Evolutionary conservation across 768 basidiomycete species (phyloP).

Genomic region (Neoboletus magnificus): DNA sequence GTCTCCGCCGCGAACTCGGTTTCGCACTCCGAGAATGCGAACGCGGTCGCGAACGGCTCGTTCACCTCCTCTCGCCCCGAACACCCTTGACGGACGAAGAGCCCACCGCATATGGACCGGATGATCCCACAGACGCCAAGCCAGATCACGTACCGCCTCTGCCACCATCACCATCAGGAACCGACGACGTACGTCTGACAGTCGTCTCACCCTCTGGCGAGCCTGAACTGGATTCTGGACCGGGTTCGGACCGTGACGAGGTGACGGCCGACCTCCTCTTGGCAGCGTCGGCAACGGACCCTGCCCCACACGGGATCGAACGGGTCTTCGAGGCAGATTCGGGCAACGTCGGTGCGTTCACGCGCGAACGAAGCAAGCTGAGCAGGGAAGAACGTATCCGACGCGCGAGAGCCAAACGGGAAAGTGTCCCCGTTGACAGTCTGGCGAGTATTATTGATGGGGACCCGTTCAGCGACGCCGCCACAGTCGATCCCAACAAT

Average conservation of each 20-base stretch:
- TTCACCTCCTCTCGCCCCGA: slow-evolving; percentile 54
- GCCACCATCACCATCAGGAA: not conserved
- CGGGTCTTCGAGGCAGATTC: slow-evolving; percentile 79
- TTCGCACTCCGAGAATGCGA: slow-evolving; percentile 79
- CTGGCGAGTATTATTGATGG: no score
- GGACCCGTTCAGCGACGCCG: not conserved
- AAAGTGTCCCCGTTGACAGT: slow-evolving; percentile 23
- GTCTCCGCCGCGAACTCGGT: slow-evolving; percentile 72
- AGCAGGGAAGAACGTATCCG: slow-evolving; percentile 74
- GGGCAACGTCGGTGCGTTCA: slow-evolving; percentile 34
- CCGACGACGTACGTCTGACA: slow-evolving; percentile 6
- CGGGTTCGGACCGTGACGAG: slow-evolving; percentile 49
- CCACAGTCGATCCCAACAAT: no score
- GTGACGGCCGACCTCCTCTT: slow-evolving; percentile 54
- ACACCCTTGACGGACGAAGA: slow-evolving; percentile 39
- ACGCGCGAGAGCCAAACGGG: slow-evolving; percentile 45
- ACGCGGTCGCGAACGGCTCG: slow-evolving; percentile 63
- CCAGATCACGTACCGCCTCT: not conserved
- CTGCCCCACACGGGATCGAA: slow-evolving; percentile 68
- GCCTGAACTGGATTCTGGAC: not conserved
- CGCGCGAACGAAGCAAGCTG: slow-evolving; percentile 61
- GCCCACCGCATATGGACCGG: not conserved
- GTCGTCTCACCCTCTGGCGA: slow-evolving; percentile 24
- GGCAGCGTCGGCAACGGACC: slow-evolving; percentile 46
- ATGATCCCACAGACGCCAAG: not conserved